phyloP scores from a whole-genome alignment of 306 rosid species.

The Calophaca sinica region DNA sequence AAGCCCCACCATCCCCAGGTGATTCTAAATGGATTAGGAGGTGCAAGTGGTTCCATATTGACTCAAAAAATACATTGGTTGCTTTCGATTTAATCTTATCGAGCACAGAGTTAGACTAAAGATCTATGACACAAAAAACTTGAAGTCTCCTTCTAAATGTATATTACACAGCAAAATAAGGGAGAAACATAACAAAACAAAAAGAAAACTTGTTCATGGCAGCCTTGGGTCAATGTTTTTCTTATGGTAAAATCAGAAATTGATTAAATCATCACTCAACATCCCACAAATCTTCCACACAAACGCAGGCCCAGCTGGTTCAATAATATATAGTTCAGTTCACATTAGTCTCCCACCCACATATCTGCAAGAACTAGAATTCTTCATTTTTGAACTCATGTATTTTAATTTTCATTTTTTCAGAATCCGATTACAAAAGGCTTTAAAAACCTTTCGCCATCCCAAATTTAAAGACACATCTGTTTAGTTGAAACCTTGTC shows the following conservation, averaged over 20 bases:
- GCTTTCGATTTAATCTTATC: background rate
- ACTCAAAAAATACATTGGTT: background rate
- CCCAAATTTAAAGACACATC: background rate
- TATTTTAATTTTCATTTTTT: background rate
- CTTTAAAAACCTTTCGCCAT: background rate
- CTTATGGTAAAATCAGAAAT: too few species aligned
- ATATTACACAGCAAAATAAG: background rate
- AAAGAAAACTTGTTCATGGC: too few species aligned
- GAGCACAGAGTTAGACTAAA: background rate
- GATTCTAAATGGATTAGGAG: background rate
- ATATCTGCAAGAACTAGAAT: constrained; percentile 23
- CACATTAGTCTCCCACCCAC: background rate
- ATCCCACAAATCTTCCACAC: too few species aligned
- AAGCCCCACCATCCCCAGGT: too few species aligned
- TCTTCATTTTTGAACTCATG: constrained; percentile 9
- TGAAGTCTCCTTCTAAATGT: background rate
- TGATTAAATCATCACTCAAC: too few species aligned
- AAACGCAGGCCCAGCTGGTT: too few species aligned
- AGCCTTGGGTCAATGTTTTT: too few species aligned
- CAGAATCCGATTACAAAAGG: too few species aligned
- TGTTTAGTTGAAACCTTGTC: background rate
- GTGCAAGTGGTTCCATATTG: background rate
- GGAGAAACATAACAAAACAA: too few species aligned
- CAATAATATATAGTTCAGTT: background rate
- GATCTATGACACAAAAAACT: background rate